A percentile compares a stretch with the other conserved stretches of the same genome.
Conservation (phyloP, 1,139 yeast genomes). For the Yamadazyma mexicana region DNA sequence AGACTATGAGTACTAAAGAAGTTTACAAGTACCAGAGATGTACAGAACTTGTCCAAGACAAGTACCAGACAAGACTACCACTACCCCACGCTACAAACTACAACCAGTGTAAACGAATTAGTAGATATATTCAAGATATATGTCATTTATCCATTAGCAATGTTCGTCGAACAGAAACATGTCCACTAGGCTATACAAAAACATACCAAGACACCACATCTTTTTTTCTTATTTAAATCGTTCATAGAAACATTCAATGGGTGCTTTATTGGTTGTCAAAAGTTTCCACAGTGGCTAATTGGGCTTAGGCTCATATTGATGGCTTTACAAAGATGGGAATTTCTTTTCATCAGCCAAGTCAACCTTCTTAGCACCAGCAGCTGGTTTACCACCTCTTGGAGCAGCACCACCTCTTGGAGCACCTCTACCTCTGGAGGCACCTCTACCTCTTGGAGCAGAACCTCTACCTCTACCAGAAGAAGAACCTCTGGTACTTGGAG, state of each 20-base stretch:
- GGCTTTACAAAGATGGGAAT: constrained; percentile 57
- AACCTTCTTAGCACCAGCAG: constrained; percentile 20
- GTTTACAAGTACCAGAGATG: too few species aligned
- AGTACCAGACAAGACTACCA: too few species aligned
- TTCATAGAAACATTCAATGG: background rate
- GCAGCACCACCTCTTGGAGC: constrained; percentile 23
- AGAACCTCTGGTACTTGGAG: constrained; percentile 30
- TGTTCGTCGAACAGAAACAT: background rate
- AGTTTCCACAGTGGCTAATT: too few species aligned
- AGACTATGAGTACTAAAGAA: too few species aligned
- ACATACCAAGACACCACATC: background rate
- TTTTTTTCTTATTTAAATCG: background rate
- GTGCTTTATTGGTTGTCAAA: background rate
- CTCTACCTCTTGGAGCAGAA: constrained; percentile 14
- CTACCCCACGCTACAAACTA: too few species aligned
- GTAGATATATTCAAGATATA: constrained; percentile 1
- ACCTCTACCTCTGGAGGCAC: constrained; percentile 22
- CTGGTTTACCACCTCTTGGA: constrained; percentile 19
- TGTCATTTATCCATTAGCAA: constrained; percentile 1
- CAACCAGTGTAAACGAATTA: background rate
- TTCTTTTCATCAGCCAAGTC: constrained; percentile 54
- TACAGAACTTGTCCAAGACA: too few species aligned
- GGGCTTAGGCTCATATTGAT: too few species aligned
- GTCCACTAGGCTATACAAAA: background rate
- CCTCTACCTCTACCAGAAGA: constrained; percentile 22